Conservation (phyloP, 352 stramenopile species). For the Phytophthora agathidicida region DNA sequence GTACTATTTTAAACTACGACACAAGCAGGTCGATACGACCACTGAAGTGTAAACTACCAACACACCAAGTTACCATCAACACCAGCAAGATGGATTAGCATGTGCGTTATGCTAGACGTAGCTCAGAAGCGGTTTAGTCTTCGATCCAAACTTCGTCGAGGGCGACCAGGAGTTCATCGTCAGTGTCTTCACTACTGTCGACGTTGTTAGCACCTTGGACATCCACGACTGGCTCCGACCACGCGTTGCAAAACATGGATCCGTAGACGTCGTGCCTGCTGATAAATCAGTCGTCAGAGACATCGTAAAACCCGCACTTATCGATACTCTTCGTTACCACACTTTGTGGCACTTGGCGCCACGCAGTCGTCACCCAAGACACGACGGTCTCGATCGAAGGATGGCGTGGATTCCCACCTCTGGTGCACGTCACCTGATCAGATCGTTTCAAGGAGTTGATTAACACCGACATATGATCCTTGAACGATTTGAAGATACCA, state of each 20-base stretch:
- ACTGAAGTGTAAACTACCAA: no score
- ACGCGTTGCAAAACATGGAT: not conserved
- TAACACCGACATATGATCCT: no score
- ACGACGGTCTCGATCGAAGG: not conserved
- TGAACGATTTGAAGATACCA: no score
- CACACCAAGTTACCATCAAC: no score
- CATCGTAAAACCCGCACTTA: constrained; percentile 5
- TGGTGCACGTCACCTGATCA: constrained; percentile 13
- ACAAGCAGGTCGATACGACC: no score
- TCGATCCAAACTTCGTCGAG: not conserved
- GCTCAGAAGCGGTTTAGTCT: not conserved
- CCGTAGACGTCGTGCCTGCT: constrained; percentile 9
- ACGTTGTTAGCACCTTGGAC: not conserved
- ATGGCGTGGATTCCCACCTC: not conserved
- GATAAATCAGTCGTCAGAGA: not conserved
- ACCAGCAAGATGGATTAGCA: not conserved
- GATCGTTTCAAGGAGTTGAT: constrained; percentile 14
- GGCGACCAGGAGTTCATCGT: not conserved
- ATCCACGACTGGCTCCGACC: no score
- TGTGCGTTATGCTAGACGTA: not conserved
- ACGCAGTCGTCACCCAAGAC: not conserved
- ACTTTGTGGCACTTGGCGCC: not conserved
- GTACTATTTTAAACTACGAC: no score
- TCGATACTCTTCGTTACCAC: not conserved
- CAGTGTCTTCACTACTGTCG: not conserved